phyloP scores from a whole-genome alignment of 2,329 filamentous ascomycete genomes.

The Alternaria atra region DNA sequence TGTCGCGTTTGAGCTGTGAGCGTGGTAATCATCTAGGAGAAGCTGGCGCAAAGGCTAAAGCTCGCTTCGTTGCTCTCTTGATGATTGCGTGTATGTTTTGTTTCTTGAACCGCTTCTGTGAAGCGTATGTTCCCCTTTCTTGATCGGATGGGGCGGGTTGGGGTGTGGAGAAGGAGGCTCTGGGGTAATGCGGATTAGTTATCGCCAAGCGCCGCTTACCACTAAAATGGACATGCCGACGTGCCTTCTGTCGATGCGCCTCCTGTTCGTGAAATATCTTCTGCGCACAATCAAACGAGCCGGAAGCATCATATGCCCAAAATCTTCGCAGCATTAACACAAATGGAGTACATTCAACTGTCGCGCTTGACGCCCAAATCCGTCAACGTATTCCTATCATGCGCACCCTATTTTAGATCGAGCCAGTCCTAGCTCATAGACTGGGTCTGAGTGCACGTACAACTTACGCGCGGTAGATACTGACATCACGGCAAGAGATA shows the following conservation, averaged over 20 bases:
- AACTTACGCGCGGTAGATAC: not conserved
- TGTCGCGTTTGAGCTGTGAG: not conserved
- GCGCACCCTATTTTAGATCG: not conserved
- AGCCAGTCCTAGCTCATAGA: not conserved
- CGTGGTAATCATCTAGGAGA: not conserved
- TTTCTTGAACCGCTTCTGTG: not conserved
- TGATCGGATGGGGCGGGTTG: not conserved
- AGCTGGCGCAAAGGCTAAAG: too few relatives aligned
- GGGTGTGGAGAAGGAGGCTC: slow-evolving; percentile 16
- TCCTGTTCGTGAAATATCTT: not conserved
- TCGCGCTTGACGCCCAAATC: not conserved
- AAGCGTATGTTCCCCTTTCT: not conserved
- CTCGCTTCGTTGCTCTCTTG: too few relatives aligned
- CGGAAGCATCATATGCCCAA: too few relatives aligned
- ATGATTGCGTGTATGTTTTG: not conserved
- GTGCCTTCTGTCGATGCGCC: too few relatives aligned
- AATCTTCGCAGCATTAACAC: too few relatives aligned
- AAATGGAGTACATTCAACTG: fast-evolving
- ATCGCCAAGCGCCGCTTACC: slow-evolving; percentile 12
- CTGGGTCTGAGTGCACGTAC: not conserved
- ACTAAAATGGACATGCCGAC: not conserved
- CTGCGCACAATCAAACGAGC: not conserved
- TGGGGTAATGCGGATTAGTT: slow-evolving; percentile 18
- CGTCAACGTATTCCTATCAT: not conserved
- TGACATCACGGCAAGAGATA: not conserved